A percentile compares a stretch with the other conserved stretches of the same genome.
Conservation (phyloP, 2,329 filamentous ascomycete species). For the Aspergillus sp. region DNA sequence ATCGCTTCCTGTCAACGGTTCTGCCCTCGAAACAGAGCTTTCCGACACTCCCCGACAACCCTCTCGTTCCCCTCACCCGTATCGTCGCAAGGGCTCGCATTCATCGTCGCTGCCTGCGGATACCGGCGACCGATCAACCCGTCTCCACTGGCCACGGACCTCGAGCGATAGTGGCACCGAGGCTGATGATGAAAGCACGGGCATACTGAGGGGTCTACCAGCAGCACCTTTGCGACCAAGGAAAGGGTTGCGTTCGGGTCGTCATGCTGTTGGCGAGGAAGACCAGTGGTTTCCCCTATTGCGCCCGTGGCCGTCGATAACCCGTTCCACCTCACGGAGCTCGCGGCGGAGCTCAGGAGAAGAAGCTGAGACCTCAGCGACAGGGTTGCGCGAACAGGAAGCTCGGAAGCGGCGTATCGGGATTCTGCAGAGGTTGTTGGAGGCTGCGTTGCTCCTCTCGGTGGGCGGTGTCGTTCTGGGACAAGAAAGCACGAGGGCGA, state of each 20-base stretch:
- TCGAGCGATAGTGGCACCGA: slow-evolving; percentile 91
- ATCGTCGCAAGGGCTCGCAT: slow-evolving; percentile 61
- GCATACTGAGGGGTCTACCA: slow-evolving; percentile 77
- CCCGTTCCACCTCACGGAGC: slow-evolving; percentile 28
- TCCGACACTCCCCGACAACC: slow-evolving; percentile 48
- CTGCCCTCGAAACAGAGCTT: slow-evolving; percentile 21
- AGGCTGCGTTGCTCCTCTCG: slow-evolving; percentile 56
- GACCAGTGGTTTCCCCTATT: slow-evolving; percentile 34
- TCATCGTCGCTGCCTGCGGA: slow-evolving; percentile 46
- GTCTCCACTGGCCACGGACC: slow-evolving; percentile 53
- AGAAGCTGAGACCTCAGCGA: slow-evolving; percentile 26
- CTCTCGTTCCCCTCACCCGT: slow-evolving; percentile 68
- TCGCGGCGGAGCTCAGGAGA: slow-evolving; percentile 37
- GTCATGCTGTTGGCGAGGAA: slow-evolving; percentile 26
- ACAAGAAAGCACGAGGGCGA: slow-evolving; percentile 31
- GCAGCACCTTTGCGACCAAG: slow-evolving; percentile 71
- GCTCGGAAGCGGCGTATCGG: slow-evolving; percentile 41
- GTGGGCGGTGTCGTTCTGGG: slow-evolving; percentile 51
- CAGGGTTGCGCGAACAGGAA: slow-evolving; percentile 27
- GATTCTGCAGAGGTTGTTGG: slow-evolving; percentile 52
- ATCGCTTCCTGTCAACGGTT: slow-evolving; percentile 24
- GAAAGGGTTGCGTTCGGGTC: slow-evolving; percentile 69
- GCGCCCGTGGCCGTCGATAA: slow-evolving; percentile 36
- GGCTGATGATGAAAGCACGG: slow-evolving; percentile 83
- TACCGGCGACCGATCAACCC: slow-evolving; percentile 35